Conservation (phyloP, 2,329 filamentous ascomycete species). For the Ophiostoma tasmaniense region DNA sequence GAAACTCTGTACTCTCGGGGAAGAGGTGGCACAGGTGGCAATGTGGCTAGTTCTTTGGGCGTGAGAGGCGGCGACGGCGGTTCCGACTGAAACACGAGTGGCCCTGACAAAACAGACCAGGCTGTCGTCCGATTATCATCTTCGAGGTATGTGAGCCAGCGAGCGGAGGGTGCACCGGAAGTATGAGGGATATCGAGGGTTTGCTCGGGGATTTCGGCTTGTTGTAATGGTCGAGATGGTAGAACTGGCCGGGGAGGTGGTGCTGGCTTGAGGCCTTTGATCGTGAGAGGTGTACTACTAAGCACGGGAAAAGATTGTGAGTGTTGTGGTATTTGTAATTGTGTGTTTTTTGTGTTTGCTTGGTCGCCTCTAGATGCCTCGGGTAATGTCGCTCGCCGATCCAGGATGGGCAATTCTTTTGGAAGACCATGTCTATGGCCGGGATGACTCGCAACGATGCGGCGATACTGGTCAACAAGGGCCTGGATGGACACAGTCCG, state of each 20-base stretch:
- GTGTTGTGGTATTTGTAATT: not conserved
- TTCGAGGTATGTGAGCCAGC: constrained; percentile 5
- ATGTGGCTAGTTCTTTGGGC: constrained; percentile 10
- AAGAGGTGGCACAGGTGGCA: not conserved
- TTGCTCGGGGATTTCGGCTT: not conserved
- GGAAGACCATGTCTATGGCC: constrained; percentile 24
- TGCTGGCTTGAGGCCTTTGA: not conserved
- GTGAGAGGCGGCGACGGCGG: constrained; percentile 23
- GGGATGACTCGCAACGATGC: constrained; percentile 25
- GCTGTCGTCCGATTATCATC: constrained; percentile 24
- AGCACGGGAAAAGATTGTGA: not conserved
- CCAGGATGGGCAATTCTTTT: constrained; percentile 23
- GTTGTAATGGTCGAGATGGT: not conserved
- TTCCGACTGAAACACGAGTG: constrained; percentile 24
- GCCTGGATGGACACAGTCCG: constrained; percentile 28
- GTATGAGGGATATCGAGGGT: not conserved
- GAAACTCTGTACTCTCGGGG: not conserved
- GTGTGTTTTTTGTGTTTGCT: not conserved
- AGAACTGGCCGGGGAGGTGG: not conserved
- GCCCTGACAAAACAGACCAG: constrained; percentile 24
- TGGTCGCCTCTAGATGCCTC: not conserved
- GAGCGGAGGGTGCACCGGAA: constrained; percentile 14
- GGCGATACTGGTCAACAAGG: constrained; percentile 31
- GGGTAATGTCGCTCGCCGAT: constrained; percentile 5
- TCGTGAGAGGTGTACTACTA: not conserved